Evolutionary conservation across 371 early-diverging fungal genomes (phyloP).

Genomic region (Paraphysoderma sedebokerense): DNA sequence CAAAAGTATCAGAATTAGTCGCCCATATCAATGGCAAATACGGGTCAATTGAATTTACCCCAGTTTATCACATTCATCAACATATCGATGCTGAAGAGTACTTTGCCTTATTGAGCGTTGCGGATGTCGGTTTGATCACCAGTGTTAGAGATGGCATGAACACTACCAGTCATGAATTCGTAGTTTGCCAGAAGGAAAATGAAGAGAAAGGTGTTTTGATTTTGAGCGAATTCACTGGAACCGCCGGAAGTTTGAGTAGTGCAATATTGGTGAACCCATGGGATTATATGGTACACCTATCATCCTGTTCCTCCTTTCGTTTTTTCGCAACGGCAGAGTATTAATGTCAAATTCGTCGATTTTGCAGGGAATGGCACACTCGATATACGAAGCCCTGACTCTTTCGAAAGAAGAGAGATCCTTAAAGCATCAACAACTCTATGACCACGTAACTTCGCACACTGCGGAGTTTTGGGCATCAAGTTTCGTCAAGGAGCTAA

Average conservation of each 20-base stretch:
- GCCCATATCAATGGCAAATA: constrained; percentile 84
- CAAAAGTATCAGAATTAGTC: constrained; percentile 73
- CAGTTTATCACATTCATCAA: constrained; percentile 91
- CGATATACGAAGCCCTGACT: constrained; percentile 74
- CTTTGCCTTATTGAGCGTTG: constrained; percentile 79
- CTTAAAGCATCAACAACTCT: constrained; percentile 66
- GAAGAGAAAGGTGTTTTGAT: constrained; percentile 81
- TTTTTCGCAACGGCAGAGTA: background rate
- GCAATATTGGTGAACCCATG: constrained; percentile 95
- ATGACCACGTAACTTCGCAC: constrained; percentile 68
- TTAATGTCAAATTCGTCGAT: too few species aligned
- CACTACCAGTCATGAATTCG: constrained; percentile 92
- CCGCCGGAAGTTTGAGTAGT: constrained; percentile 77
- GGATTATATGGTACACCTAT: constrained; percentile 47
- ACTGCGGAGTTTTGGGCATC: constrained; percentile 88
- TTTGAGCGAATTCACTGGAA: constrained; percentile 93
- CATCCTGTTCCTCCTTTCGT: background rate
- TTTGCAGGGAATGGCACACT: constrained; percentile 65
- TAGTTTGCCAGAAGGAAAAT: constrained; percentile 79
- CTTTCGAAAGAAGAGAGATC: constrained; percentile 65
- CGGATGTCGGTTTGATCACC: constrained; percentile 91
- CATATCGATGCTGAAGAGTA: constrained; percentile 86
- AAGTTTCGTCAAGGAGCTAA: constrained; percentile 49
- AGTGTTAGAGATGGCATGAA: constrained; percentile 99
- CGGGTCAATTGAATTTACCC: constrained; percentile 86